Evolutionary conservation across 495 filamentous ascomycete species (phyloP).

Genomic region (Recurvomyces mirabilis): DNA sequence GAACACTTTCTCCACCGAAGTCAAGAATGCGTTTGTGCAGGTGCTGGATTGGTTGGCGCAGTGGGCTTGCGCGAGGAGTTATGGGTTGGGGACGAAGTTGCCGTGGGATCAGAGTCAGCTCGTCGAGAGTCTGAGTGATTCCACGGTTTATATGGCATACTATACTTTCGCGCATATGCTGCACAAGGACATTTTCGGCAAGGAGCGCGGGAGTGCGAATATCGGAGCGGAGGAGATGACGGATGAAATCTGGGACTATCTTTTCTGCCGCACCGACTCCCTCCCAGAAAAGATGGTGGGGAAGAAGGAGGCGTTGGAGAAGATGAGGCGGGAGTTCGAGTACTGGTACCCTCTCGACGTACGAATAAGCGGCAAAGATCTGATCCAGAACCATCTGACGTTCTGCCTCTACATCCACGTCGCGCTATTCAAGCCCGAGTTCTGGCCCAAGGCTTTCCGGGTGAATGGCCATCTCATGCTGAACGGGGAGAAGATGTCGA

Average conservation of each 20-base stretch:
- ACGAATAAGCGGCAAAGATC: conserved; percentile 48
- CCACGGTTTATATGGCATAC: conserved; percentile 92
- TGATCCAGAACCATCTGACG: conserved; percentile 58
- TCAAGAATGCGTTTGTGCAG: conserved; percentile 71
- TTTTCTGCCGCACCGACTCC: conserved; percentile 62
- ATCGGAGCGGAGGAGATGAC: conserved; percentile 80
- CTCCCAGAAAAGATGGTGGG: conserved; percentile 49
- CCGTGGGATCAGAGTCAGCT: conserved; percentile 79
- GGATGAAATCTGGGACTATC: conserved; percentile 93
- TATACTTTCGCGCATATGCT: conserved; percentile 88
- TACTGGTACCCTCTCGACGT: conserved; percentile 96
- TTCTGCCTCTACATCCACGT: conserved; percentile 95
- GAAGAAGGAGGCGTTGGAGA: conserved; percentile 53
- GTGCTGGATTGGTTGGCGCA: conserved; percentile 84
- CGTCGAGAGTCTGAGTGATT: conserved; percentile 86
- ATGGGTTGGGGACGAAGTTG: conserved; percentile 84
- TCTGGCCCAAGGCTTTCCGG: conserved; percentile 75
- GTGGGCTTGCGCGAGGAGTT: conserved; percentile 89
- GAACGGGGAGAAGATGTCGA: conserved; percentile 96
- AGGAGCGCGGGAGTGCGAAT: conserved; percentile 51
- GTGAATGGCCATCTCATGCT: conserved; percentile 87
- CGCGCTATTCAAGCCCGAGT: conserved; percentile 74
- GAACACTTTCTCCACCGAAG: conserved; percentile 68
- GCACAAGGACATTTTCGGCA: conserved; percentile 71
- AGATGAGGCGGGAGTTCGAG: conserved; percentile 80